Percentiles rank a stretch among this genome's conserved stretches.
phyloP scores from a whole-genome alignment of 306 rosid species.

The Castanea crenata region DNA sequence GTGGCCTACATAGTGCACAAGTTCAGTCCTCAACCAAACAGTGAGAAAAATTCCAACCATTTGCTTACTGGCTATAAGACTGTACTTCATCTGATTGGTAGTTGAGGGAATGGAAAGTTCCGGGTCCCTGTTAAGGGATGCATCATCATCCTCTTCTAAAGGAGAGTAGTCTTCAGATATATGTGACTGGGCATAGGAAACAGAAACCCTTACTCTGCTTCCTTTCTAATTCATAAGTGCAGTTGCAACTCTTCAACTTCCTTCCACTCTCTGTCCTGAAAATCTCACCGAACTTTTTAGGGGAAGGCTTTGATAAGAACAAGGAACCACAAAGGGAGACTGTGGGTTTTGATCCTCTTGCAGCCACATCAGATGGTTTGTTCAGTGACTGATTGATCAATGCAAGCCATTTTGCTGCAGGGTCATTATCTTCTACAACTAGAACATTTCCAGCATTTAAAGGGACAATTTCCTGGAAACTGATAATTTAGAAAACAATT shows the following conservation, averaged over 20 bases:
- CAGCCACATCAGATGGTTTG: slow-evolving; percentile 38
- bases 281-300: slow-evolving; percentile 67
- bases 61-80: slow-evolving; percentile 80
- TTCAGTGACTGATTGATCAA: slow-evolving; percentile 78
- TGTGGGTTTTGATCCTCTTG: slow-evolving; percentile 35
- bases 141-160: slow-evolving; percentile 80
- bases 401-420: slow-evolving; percentile 88
- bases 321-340: slow-evolving; percentile 51
- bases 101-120: slow-evolving; percentile 40
- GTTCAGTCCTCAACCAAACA: slow-evolving; percentile 81
- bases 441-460: slow-evolving; percentile 95
- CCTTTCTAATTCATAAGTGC: slow-evolving; percentile 63
- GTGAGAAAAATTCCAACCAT: slow-evolving; percentile 94
- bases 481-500: slow-evolving; percentile 20
- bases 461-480: slow-evolving; percentile 98
- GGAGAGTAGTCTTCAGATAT: slow-evolving; percentile 51
- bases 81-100: slow-evolving; percentile 58
- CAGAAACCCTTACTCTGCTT: slow-evolving; percentile 74
- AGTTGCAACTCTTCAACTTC: slow-evolving; percentile 78
- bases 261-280: slow-evolving; percentile 60
- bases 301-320: slow-evolving; percentile 76
- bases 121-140: slow-evolving; percentile 24
- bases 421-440: slow-evolving; percentile 86
- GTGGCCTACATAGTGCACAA: slow-evolving; percentile 75
- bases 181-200: slow-evolving; percentile 66